Conservation (phyloP, 495 filamentous ascomycete genomes). For the Penicillium roqueforti region DNA sequence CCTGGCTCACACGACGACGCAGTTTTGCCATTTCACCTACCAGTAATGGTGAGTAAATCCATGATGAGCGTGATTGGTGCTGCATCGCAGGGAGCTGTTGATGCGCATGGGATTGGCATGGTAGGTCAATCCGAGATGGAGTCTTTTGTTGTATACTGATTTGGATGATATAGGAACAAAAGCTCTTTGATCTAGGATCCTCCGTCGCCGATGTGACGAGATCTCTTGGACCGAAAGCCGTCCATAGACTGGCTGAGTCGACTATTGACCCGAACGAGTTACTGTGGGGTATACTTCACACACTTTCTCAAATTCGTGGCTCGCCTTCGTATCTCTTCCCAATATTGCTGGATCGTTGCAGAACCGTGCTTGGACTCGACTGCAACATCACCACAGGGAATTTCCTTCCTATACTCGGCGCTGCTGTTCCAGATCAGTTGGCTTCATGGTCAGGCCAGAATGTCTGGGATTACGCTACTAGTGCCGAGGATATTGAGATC, state of each 20-base stretch:
- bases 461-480: conserved; percentile 14
- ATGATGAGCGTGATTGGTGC: conserved; percentile 51
- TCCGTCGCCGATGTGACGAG: conserved; percentile 37
- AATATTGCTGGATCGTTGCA: conserved; percentile 32
- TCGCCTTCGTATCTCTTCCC: conserved; percentile 45
- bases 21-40: conserved; percentile 55
- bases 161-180: conserved; percentile 35
- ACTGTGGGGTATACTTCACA: conserved; percentile 42
- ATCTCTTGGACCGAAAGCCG: conserved; percentile 31
- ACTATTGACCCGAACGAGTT: conserved; percentile 37
- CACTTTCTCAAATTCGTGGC: conserved; percentile 40
- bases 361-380: conserved; percentile 32
- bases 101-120: conserved; percentile 62
- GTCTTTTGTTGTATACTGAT: background rate
- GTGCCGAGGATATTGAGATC: conserved; percentile 2
- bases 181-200: conserved; percentile 37
- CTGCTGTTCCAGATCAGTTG: conserved; percentile 7
- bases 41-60: conserved; percentile 52
- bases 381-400: conserved; percentile 32
- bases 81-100: conserved; percentile 49
- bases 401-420: conserved; percentile 27
- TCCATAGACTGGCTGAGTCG: conserved; percentile 31
- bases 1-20: conserved; percentile 39
- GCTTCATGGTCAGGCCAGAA: conserved; percentile 20
- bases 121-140: conserved; percentile 30